These are phyloP conservation scores for Stephania yunnanensis DNA, from an alignment of 164 flowering plant species.

Conservation along the genomic window DNA sequence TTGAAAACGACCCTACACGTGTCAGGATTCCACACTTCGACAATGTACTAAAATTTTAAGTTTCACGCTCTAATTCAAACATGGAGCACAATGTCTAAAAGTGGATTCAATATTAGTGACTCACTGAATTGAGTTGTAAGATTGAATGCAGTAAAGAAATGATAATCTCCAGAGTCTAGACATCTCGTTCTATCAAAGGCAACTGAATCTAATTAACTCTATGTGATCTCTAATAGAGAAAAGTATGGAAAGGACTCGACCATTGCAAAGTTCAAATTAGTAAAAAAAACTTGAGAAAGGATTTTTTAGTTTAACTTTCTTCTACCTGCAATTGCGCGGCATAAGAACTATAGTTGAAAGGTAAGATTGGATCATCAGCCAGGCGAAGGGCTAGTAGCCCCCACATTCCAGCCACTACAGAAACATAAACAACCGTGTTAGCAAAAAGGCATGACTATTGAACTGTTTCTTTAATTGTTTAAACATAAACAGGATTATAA, in stretches of 20 bases:
- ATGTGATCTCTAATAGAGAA: neutral
- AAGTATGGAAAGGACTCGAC: neutral
- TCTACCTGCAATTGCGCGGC: conserved; percentile 63
- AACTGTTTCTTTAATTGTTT: neutral
- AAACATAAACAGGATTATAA: neutral
- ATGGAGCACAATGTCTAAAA: too few species aligned
- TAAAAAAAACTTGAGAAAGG: neutral
- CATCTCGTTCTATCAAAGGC: neutral
- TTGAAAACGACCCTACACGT: too few species aligned
- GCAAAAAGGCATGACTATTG: neutral
- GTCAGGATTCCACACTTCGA: too few species aligned
- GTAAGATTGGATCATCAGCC: conserved; percentile 74
- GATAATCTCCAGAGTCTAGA: neutral
- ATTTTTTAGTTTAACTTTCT: neutral
- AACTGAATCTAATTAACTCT: neutral
- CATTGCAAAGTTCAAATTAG: neutral
- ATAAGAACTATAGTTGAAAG: conserved; percentile 71
- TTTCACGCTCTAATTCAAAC: too few species aligned
- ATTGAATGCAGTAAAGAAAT: too few species aligned
- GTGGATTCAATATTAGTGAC: too few species aligned
- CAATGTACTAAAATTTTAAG: too few species aligned
- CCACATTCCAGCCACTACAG: conserved; percentile 80
- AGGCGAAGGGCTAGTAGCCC: conserved; percentile 83
- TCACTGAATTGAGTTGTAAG: too few species aligned
- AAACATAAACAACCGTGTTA: conserved; percentile 6